Conservation (phyloP, 164 flowering plant genomes). For the Brasenia schreberi region DNA sequence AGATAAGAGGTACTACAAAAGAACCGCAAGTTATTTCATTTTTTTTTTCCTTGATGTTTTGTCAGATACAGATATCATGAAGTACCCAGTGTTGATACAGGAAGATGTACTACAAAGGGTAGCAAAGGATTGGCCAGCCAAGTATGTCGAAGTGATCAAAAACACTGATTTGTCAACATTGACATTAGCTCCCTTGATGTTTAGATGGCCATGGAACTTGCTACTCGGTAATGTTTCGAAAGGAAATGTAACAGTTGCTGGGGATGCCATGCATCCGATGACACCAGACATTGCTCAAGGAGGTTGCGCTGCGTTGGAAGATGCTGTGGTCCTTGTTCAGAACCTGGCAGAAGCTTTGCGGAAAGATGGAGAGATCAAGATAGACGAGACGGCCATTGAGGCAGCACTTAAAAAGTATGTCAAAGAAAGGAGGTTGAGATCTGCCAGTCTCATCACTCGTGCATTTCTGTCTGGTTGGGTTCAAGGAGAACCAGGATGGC, state of each 20-base stretch:
- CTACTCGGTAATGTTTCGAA: neutral
- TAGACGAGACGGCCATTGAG: neutral
- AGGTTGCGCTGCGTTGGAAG: slow-evolving; percentile 16
- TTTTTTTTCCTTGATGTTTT: too few species aligned
- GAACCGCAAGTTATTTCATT: too few species aligned
- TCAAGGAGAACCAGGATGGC: slow-evolving; percentile 9
- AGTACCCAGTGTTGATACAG: slow-evolving; percentile 1
- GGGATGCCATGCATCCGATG: slow-evolving; percentile 19
- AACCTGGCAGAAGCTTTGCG: slow-evolving; percentile 4
- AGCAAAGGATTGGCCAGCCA: neutral
- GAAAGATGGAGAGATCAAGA: neutral
- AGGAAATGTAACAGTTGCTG: slow-evolving; percentile 3
- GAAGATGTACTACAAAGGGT: neutral
- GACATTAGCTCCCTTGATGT: neutral
- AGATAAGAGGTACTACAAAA: too few species aligned
- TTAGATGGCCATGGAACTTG: slow-evolving; percentile 2
- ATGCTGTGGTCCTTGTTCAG: slow-evolving; percentile 12
- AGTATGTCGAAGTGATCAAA: neutral
- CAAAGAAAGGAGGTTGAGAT: slow-evolving; percentile 14
- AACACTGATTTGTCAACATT: neutral
- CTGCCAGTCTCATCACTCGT: slow-evolving; percentile 3
- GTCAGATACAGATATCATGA: neutral
- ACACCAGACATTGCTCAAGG: slow-evolving; percentile 19
- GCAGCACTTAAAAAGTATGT: slow-evolving; percentile 7
- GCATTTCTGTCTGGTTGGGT: slow-evolving; percentile 11